Evolutionary conservation across 441 rosid species (phyloP), one percentile per base, ranked within the genome.

Genomic region (Eutrema salsugineum): DNA sequence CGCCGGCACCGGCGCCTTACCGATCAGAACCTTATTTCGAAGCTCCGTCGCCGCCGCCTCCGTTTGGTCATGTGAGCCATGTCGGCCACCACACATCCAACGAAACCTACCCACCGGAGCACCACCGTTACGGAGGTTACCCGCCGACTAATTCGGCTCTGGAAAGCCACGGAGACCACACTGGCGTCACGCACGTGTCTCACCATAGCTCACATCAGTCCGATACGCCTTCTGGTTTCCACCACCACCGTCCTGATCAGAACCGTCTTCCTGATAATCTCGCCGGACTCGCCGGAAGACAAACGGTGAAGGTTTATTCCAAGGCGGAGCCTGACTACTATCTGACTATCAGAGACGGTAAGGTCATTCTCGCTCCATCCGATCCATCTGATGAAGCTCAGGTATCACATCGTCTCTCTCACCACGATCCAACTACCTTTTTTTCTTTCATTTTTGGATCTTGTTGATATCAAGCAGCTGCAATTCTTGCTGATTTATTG

Each of bases 321-420:
- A 91, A 88, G 80, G 96, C 97, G 10, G 80, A 79, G 30, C 88
- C 91, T 35, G 59, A 86, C 48, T 85, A 82, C 43, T 62, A 69
- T 38, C 84, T 94, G 54, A 83, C 93, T 5, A 77, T 94, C 54
- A 83, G 90, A 72, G 88, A 83, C 28, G 86, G 84, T 19, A 80
- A 83, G 57, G 91, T 91, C 70, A 43, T 88, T 66, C 85, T 91
- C 27, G 93, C 90, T 0, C 81, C 72, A 40, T 67, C 86, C 6
- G 79, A 87, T 80, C 85, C 93, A 5, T 77, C 83, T 43, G 92
- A 94, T 77, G 75, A 77, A 36, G 85, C 75, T 54, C 97, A 94
- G 80, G 97, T 89, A 40, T 62, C n/a, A 0, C 7, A 27, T 15
- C 38, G 4, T 33, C n/a, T 68, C 71, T 65, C 42, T 1, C 51